Evolutionary conservation across 768 basidiomycete species (phyloP), one percentile per base, ranked within the genome.

Genomic region (Suillus lakei): DNA sequence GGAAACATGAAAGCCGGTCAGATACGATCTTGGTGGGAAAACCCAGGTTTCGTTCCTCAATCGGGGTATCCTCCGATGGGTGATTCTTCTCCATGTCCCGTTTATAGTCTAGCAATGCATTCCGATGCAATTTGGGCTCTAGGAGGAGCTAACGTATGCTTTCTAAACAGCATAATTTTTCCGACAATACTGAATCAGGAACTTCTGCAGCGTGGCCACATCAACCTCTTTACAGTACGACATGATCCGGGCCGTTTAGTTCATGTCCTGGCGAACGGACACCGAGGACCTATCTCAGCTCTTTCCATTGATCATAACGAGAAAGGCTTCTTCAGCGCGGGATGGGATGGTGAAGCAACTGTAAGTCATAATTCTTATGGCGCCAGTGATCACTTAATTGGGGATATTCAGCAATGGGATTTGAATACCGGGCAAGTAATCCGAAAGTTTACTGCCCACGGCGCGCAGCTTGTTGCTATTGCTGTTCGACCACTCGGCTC

Each of bases 51-150:
- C 39, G 55, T 66, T 58, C 36, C 62, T 53, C 74, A 69, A 59
- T 60, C 46, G 23, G 72, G 74, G 16, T 70, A 79, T 64, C 71
- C 70, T n/a, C 67, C 74, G 26, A 84, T 84, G 30, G 86, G 87
- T 26, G 88, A 89, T 44, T 69, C 80, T 26, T 70, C 81, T 26
- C 75, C 87, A 53, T 86, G 88, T 26, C 90, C 97, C 12, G 94
- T 98, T 21, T 95, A 96, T 77, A 96, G 95, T 72, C 82, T 99
- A 73, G 88, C 88, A 10, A 90, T 96, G 82, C 96, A 99, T 63
- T 90, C 91, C 4, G 96, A 99, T 76, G 98, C 93, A 15, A 80
- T 99, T 10, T 99, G 96, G 95, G 85, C 91, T 21, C 82, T 98
- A 64, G 89, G 92, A 28, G 98, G 98, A 16, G 92, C 91, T 41